Percentiles rank a stretch among this genome's conserved stretches.
Conservation (phyloP, 805 yeast species). For the Danielia reshetovae region DNA sequence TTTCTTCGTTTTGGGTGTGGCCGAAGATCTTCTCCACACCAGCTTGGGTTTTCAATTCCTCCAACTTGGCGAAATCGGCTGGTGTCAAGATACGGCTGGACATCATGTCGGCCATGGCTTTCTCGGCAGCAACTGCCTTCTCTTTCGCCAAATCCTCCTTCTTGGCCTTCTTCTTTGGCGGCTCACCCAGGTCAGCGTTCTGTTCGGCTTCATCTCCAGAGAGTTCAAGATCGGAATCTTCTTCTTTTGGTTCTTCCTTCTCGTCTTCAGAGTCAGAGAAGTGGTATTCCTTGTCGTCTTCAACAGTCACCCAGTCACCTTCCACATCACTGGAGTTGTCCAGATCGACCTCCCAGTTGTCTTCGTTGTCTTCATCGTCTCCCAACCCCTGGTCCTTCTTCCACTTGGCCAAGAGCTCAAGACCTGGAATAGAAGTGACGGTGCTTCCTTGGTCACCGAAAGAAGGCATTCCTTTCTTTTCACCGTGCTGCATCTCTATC, state of each 20-base stretch:
- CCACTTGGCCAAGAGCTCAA: conserved; percentile 89
- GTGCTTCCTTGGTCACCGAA: conserved; percentile 71
- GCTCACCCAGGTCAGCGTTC: too few species aligned
- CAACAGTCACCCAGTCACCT: conserved; percentile 90
- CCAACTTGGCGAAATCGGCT: conserved; percentile 94
- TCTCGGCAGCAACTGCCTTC: conserved; percentile 19
- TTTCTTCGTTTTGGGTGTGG: conserved; percentile 65
- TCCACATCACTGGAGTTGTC: conserved; percentile 57
- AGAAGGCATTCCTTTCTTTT: conserved; percentile 47
- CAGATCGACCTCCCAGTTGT: conserved; percentile 59
- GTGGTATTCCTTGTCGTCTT: conserved; percentile 72
- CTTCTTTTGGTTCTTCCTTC: conserved; percentile 30
- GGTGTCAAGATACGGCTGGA: conserved; percentile 87
- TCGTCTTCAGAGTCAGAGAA: conserved; percentile 48
- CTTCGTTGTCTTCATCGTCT: conserved; percentile 46
- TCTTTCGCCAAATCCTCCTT: conserved; percentile 21
- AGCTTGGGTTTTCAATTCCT: conserved; percentile 80
- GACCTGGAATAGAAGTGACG: conserved; percentile 79
- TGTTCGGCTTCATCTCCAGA: conserved; percentile 29
- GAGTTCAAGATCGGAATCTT: conserved; percentile 45
- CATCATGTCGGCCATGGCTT: conserved; percentile 50
- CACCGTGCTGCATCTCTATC: conserved; percentile 65
- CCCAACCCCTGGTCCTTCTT: conserved; percentile 55
- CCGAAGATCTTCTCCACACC: conserved; percentile 82
- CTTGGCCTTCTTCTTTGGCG: conserved; percentile 30